phyloP scores from a whole-genome alignment of 768 basidiomycete species.

The Boletales sp. region DNA sequence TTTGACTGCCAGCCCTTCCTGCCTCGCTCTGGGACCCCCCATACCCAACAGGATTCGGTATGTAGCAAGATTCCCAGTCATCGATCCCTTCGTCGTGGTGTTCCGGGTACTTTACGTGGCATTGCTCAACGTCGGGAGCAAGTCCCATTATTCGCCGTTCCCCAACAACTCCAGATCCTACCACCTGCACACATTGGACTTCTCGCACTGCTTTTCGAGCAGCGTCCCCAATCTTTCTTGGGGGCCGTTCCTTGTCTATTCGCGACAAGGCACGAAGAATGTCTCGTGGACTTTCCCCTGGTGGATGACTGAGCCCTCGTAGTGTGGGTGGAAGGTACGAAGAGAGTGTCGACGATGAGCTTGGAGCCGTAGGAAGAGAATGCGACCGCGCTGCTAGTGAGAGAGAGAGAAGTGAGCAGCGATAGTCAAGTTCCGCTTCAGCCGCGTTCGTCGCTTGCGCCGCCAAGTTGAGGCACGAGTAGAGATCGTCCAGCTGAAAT shows the following conservation, averaged over 20 bases:
- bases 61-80: conserved; percentile 7
- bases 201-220: conserved; percentile 67
- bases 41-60: too few species aligned
- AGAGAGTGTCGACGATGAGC: conserved; percentile 29
- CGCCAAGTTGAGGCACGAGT: conserved; percentile 50
- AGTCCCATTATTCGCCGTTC: conserved; percentile 56
- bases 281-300: conserved; percentile 46
- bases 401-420: conserved; percentile 56
- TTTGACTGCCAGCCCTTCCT: too few species aligned
- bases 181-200: conserved; percentile 62
- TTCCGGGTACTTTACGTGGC: conserved; percentile 58
- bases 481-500: conserved; percentile 58
- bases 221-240: conserved; percentile 65
- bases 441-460: conserved; percentile 48
- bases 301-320: conserved; percentile 27
- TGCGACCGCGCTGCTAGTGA: conserved; percentile 47
- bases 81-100: conserved; percentile 44
- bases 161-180: conserved; percentile 44
- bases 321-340: conserved; percentile 33
- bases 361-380: conserved; percentile 24
- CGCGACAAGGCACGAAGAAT: conserved; percentile 65
- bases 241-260: conserved; percentile 64
- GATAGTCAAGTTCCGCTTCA: conserved; percentile 57
- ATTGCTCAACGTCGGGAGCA: conserved; percentile 40
- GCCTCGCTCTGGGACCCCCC: too few species aligned